Percentiles rank a stretch among this genome's conserved stretches.
Conservation (phyloP, 169 alveolate genomes). For the Cyclospora cayetanensis region DNA sequence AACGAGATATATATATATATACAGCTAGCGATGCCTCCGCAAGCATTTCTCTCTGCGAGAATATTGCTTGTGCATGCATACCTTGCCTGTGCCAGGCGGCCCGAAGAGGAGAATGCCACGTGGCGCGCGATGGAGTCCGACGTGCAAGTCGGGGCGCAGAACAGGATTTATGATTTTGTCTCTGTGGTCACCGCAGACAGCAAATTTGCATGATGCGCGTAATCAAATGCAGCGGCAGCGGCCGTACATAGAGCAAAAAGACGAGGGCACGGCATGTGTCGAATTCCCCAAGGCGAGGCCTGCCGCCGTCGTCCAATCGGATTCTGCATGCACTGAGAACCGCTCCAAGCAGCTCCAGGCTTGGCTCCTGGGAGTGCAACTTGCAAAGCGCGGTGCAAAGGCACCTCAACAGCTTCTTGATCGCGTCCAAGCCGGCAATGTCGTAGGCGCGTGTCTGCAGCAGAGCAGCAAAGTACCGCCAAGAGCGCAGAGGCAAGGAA, state of each 20-base stretch:
- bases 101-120: slow-evolving; percentile 89
- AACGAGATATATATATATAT: too few relatives aligned
- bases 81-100: slow-evolving; percentile 91
- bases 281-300: too few relatives aligned
- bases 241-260: too few relatives aligned
- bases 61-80: background rate
- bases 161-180: slow-evolving; percentile 88
- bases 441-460: background rate
- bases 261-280: too few relatives aligned
- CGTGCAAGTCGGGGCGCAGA: slow-evolving; percentile 86
- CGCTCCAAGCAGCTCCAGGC: background rate
- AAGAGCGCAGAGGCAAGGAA: background rate
- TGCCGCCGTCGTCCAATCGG: background rate
- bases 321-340: background rate
- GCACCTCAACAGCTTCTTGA: slow-evolving; percentile 24
- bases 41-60: too few relatives aligned
- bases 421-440: slow-evolving; percentile 2
- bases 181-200: slow-evolving; percentile 82
- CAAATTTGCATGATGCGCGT: too few relatives aligned
- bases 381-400: background rate
- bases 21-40: too few relatives aligned
- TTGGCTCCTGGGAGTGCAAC: background rate
- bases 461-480: background rate
- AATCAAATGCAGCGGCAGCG: too few relatives aligned
- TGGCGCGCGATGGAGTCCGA: slow-evolving; percentile 89